Evolutionary conservation across 139 green algal species (phyloP), one percentile per base, ranked within the genome.

Genomic region (Nannochloris sp.): DNA sequence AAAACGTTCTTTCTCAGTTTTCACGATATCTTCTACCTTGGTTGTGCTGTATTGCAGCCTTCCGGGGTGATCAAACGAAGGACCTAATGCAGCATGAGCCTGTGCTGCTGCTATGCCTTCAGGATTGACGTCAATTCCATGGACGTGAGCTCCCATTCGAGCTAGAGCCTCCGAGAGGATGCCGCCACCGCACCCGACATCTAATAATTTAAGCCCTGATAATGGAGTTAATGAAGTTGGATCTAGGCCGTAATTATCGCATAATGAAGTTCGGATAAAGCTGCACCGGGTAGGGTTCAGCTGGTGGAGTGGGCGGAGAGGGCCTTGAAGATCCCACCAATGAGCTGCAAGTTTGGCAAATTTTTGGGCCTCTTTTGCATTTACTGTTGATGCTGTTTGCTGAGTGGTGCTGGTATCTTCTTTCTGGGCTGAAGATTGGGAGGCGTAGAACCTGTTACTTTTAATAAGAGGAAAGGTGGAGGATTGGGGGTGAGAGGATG

Each of bases 121-220:
- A n/a, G 61, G 54, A 25, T 73, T 68, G 9, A 80, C 68, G 48
- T 92, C 86, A 14, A 85, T 72, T 32, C 76, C 85, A 27, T 69
- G 74, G 37, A 92, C 85, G 0, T 68, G 2, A 0, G 83, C 88
- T 3, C 90, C 90, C 75, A 95, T 68, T 42, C 84, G 67, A 0
- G 88, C 91, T 33, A 97, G 67, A 1, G 83, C 68, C 75, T 96
- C 89, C 8, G 70, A 48, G 24, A 97, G 72, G 24, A 97, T 75
- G 24, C 91, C 91, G 6, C 89, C 90, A 4, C 91, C 91, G 67
- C 89, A 96, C 25, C 91, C 91, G 24, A 97, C 89, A 63, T 97
- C 91, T 61, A 95, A 65, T 35, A 94, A 51, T 0, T 29, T 47
- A n/a, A 87, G 63, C 27, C 58, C 65, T 27, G 61, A 51, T 30